Evolutionary conservation across 139 green algal species (phyloP).

Genomic region (Tetraselmis chui): DNA sequence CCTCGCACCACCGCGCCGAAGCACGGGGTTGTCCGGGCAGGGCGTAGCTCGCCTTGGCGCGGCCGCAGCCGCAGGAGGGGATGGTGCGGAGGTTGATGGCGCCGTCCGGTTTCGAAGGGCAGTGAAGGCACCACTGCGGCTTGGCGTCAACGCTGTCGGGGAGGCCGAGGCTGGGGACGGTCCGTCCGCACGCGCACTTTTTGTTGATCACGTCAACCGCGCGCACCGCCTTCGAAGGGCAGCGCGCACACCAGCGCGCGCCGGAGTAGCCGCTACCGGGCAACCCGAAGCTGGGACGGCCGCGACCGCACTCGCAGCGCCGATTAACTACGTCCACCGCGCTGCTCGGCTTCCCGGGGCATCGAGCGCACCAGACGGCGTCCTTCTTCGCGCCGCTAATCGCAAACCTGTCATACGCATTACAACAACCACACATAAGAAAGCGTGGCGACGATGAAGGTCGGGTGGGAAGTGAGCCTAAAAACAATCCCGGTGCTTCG

Average conservation of each 20-base stretch:
- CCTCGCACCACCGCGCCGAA: neutral
- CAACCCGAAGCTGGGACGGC: neutral
- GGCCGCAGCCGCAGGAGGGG: neutral
- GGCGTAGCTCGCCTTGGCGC: neutral
- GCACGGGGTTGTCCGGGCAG: neutral
- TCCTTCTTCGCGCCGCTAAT: neutral
- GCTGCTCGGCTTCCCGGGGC: neutral
- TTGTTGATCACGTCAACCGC: slow-evolving; percentile 1
- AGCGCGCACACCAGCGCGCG: slow-evolving; percentile 1
- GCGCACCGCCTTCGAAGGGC: neutral
- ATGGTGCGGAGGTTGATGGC: neutral
- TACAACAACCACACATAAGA: too few species aligned
- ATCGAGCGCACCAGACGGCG: neutral
- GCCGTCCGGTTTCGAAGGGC: neutral
- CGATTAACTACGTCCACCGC: neutral
- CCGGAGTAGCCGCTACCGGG: neutral
- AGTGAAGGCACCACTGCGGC: neutral
- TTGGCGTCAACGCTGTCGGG: neutral
- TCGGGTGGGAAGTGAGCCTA: too few species aligned
- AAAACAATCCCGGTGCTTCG: too few species aligned
- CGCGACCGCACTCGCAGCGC: neutral
- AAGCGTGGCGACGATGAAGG: too few species aligned
- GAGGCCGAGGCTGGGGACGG: neutral
- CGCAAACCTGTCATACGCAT: neutral
- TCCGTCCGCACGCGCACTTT: neutral